These are phyloP conservation scores for Trichoderma polysporum DNA, from an alignment of 2,329 filamentous ascomycete genomes.

Conservation along the genomic window DNA sequence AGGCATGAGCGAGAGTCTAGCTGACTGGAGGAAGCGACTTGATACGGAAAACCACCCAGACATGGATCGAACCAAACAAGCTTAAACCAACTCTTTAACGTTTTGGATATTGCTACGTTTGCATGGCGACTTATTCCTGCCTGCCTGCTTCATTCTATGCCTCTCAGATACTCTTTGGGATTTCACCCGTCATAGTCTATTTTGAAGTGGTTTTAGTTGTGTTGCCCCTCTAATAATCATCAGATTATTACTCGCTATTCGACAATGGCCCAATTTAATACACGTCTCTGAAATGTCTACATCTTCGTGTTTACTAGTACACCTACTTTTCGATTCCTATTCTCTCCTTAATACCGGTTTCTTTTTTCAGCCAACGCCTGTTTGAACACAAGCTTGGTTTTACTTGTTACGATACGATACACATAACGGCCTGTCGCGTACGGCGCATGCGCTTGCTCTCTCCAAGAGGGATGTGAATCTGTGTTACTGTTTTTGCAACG, in stretches of 20 bases:
- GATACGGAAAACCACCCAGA: conserved; percentile 49
- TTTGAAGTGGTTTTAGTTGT: background rate
- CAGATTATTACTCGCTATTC: conserved; percentile 12
- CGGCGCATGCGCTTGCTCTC: conserved; percentile 18
- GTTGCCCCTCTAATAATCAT: background rate
- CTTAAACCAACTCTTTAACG: conserved; percentile 24
- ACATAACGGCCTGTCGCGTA: conserved; percentile 17
- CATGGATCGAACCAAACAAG: conserved; percentile 31
- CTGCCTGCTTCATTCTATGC: conserved; percentile 28
- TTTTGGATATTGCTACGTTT: conserved; percentile 32
- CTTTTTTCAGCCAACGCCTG: background rate
- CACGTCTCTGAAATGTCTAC: conserved; percentile 21
- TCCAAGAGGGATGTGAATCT: conserved; percentile 18
- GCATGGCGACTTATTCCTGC: conserved; percentile 36
- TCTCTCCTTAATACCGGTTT: conserved; percentile 24
- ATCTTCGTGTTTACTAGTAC: conserved; percentile 15
- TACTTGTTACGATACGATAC: conserved; percentile 13
- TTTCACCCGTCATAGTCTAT: background rate
- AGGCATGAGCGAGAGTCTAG: conserved; percentile 68
- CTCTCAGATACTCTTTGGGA: background rate
- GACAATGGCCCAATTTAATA: background rate
- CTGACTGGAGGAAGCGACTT: conserved; percentile 77
- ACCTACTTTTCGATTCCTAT: conserved; percentile 21
- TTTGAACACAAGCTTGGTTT: conserved; percentile 10
- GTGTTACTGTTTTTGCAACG: background rate